Evolutionary conservation across 2,329 filamentous ascomycete genomes (phyloP), one percentile per base, ranked within the genome.

Genomic region (Epichloe bromicola): DNA sequence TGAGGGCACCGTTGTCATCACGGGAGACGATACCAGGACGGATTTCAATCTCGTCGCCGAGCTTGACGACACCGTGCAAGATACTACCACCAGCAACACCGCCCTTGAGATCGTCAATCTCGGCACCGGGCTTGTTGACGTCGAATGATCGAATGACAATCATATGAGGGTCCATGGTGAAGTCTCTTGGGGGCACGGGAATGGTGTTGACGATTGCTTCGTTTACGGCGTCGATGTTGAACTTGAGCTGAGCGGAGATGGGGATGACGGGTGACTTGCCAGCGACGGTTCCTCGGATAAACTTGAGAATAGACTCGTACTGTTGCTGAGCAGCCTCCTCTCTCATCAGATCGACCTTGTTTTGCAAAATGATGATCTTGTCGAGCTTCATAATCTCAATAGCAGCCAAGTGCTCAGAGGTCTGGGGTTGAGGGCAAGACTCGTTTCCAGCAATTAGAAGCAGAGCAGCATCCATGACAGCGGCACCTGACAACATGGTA

Each of bases 351-450:
- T 98, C 93, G 63, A 98, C 93, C 80, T 98, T 98, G 77, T 98
- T 98, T 73, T 98, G 93, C 53, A 98, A 81, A 65, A 98, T 97
- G 68, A 98, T 95, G 71, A 98, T 96, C 74, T 98, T 94, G 70
- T 95, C 89, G 57, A 98, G 82, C 79, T 98, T 98, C 93, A 98
- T 98, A 67, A 98, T 98, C 72, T 98, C 93, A 66, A 98, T 97
- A 58, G 93, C 93, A 59, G 93, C 93, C 75, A 98, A 78, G 78
- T 98, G 93, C 74, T 98, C 93, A 23, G 91, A 96, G 17, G 93
- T 98, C 73, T 98, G 93, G 48, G 93, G 93, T 71, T 98, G 93
- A 36, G 93, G 93, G 75, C 93, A 97, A 49, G 88, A 83, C 84
- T 98, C 93, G 74, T 98, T 98, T 68, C 93, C 93, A 55, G 93